phyloP scores from a whole-genome alignment of 1,139 yeast species.

The Yamadazyma membranifaciens region DNA sequence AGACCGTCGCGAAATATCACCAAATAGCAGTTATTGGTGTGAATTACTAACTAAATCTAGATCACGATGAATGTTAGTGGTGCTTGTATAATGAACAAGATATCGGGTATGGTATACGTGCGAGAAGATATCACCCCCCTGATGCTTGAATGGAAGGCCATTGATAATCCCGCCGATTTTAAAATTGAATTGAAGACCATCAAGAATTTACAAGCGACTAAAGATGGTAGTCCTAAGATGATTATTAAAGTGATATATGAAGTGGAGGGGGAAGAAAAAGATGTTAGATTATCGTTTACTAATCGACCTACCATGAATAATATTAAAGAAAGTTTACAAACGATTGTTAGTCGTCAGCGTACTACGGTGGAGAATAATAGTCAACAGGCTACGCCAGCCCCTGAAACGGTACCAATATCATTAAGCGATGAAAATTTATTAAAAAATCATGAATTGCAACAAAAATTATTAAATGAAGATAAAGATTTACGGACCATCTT shows the following conservation, averaged over 20 bases:
- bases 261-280: constrained; percentile 30
- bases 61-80: constrained; percentile 41
- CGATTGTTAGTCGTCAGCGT: constrained; percentile 66
- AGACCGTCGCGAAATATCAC: too few species aligned
- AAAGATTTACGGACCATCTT: constrained; percentile 71
- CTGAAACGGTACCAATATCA: constrained; percentile 18
- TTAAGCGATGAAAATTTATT: constrained; percentile 46
- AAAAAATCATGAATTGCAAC: constrained; percentile 75
- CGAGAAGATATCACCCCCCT: constrained; percentile 69
- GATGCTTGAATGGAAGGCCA: constrained; percentile 67
- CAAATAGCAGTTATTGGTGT: too few species aligned
- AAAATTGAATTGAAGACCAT: constrained; percentile 53
- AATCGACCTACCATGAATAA: constrained; percentile 75
- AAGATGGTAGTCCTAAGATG: constrained; percentile 68
- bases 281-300: constrained; percentile 60
- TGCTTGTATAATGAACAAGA: constrained; percentile 66
- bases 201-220: constrained; percentile 70
- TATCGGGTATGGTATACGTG: constrained; percentile 64
- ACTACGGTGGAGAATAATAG: constrained; percentile 38
- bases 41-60: neutral
- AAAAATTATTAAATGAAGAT: constrained; percentile 69
- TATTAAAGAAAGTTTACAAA: constrained; percentile 67
- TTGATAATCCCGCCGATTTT: constrained; percentile 52
- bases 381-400: constrained; percentile 13
- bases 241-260: constrained; percentile 58